Evolutionary conservation across 257 asterid genomes (phyloP).

Genomic region (Solanum lignicaule): DNA sequence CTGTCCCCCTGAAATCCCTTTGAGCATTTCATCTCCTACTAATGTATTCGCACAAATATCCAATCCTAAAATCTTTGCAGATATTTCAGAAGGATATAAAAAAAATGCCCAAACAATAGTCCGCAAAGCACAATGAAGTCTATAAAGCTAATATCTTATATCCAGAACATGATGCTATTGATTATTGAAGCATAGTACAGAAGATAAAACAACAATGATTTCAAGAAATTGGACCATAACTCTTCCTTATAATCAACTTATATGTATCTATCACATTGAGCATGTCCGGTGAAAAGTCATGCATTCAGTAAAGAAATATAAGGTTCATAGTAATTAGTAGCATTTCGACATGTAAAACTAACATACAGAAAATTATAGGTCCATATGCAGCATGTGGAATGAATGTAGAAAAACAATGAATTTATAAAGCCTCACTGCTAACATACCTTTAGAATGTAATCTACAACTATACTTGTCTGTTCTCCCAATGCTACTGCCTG

Average conservation of each 20-base stretch:
- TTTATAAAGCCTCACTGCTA: background rate
- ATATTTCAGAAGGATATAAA: slow-evolving; percentile 32
- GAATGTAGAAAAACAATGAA: background rate
- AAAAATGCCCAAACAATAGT: background rate
- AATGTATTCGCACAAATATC: slow-evolving; percentile 78
- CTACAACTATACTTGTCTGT: slow-evolving; percentile 62
- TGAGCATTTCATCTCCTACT: slow-evolving; percentile 91
- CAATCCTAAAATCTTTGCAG: slow-evolving; percentile 48
- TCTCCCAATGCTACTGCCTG: slow-evolving; percentile 87
- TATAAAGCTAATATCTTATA: background rate
- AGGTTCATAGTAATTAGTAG: background rate
- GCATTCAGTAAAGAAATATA: background rate
- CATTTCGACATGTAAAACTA: background rate
- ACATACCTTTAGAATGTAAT: slow-evolving; percentile 70
- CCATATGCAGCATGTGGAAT: background rate
- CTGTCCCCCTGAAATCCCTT: slow-evolving; percentile 98
- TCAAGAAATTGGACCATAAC: background rate
- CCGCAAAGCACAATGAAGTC: background rate
- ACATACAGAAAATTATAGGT: background rate
- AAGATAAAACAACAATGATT: background rate
- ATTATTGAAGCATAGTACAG: background rate
- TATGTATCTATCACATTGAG: background rate
- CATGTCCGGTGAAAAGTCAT: background rate
- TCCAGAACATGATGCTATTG: background rate
- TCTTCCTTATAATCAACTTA: background rate